phyloP scores from a whole-genome alignment of 192 early-diverging fungal species.

The Anaeromyces robustus region DNA sequence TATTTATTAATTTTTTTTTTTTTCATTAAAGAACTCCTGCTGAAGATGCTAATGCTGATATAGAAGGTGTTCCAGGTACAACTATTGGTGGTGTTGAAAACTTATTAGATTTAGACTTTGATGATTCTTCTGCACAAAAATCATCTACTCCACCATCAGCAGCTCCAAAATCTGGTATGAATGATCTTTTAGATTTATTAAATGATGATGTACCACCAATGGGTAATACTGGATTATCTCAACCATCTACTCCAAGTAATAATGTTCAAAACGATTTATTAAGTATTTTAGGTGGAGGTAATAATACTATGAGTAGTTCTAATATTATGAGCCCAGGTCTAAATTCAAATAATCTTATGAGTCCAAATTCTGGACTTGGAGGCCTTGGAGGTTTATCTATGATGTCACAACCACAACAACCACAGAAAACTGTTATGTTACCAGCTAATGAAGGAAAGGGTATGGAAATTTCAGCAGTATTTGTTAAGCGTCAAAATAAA shows the following conservation, averaged over 20 bases:
- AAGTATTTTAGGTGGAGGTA: background rate
- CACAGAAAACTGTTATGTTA: background rate
- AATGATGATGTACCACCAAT: background rate
- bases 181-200: background rate
- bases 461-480: slow-evolving; percentile 1
- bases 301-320: background rate
- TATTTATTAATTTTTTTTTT: too few species aligned
- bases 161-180: background rate
- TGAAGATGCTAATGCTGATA: background rate
- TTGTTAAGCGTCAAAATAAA: background rate
- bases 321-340: too few species aligned
- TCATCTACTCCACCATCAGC: background rate
- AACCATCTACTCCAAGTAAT: background rate
- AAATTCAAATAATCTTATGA: too few species aligned
- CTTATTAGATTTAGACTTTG: background rate
- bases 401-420: background rate
- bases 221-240: background rate
- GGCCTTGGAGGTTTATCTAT: background rate
- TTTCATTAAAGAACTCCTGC: background rate
- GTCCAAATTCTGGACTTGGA: background rate
- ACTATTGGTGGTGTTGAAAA: background rate
- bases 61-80: background rate
- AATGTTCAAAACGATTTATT: background rate
- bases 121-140: background rate
- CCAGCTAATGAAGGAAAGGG: slow-evolving; percentile 1